Evolutionary conservation across 2,329 filamentous ascomycete species (phyloP), one percentile per base, ranked within the genome.

Genomic region (Beauveria sp.): DNA sequence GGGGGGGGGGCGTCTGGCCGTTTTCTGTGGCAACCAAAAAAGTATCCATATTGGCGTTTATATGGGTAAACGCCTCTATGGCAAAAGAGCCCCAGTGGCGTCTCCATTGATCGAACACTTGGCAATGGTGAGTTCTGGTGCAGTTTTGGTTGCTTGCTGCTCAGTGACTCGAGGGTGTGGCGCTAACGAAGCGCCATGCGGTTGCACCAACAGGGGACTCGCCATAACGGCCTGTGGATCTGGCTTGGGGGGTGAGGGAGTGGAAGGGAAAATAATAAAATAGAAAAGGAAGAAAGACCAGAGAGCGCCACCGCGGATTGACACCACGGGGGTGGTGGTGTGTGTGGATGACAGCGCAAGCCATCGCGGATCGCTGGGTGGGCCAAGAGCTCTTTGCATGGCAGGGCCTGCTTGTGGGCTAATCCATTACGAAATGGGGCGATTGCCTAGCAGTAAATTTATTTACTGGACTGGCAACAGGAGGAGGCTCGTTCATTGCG

Each of bases 311-410:
- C 65, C 56, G 60, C 62, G 65, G 63, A 66, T 63, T 63, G 58
- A 65, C 64, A 66, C 26, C 30, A 30, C 30, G 30, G 30, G 65
- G 58, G 58, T 61, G 55, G 62, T 63, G 62, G 58, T 53, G 45
- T 51, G 58, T 46, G 53, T 61, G 54, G 43, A 58, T 60, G 62
- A 57, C 42, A 18, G 68, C 71, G 65, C 66, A 68, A 69, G 68
- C 63, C 46, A 63, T 63, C 61, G 62, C 40, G 60, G 57, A 65
- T 65, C 62, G 60, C 57, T 61, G 46, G 46, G 52, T 68, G 65
- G 65, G 64, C 64, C 64, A 67, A 64, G 59, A 61, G 63, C 59
- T 30, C 30, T 30, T 53, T 58, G 49, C 50, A 62, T 64, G 60
- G 47, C 34, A 42, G n/a, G 64, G 62, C 56, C 63, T 66, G 63